Evolutionary conservation across 352 stramenopile genomes (phyloP), one percentile per base, ranked within the genome.

Genomic region (Thalassiosira hispida): DNA sequence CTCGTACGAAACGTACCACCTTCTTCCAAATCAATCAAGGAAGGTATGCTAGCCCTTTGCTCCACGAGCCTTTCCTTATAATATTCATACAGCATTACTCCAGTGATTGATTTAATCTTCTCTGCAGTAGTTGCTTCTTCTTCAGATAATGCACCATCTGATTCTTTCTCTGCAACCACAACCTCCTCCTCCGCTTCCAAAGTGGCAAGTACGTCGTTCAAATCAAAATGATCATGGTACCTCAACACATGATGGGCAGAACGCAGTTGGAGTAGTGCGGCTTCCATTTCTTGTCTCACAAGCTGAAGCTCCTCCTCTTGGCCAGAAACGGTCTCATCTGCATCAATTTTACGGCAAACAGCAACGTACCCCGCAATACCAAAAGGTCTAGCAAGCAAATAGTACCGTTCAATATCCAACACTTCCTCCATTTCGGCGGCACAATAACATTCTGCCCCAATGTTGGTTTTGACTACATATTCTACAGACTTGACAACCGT

Each of bases 181-280:
- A n/a, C n/a, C n/a, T n/a, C 29, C 8, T 61, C 67, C 7, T 63
- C 55, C 38, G 67, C 20, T 40, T 62, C 62, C 27, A 47, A 47
- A 0, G 42, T 42, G 11, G 63, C 38, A n/a, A 83, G 55, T 44
- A 84, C 74, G 55, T 87, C 77, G 1, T 52, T 31, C 53, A 91
- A 76, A 65, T 83, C 65, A 64, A 91, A 91, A 72, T 86, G 68
- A 73, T 82, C 60, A 56, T 91, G 79, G 56, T 87, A 91, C 23
- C 72, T 63, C 57, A 91, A 75, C 9, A 89, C 60, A 72, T 91
- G 79, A 55, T 87, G 73, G 0, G 82, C 81, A 9, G 85, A 81
- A 31, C 78, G 73, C 16, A 89, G 40, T 31, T 78, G 14, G 11
- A 91, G 42, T 5, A 90, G 61, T 8, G 31, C 57, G 27, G 14